These are phyloP conservation scores for Persicaria maculosa DNA, from an alignment of 148 eudicot genomes.

Conservation along the genomic window DNA sequence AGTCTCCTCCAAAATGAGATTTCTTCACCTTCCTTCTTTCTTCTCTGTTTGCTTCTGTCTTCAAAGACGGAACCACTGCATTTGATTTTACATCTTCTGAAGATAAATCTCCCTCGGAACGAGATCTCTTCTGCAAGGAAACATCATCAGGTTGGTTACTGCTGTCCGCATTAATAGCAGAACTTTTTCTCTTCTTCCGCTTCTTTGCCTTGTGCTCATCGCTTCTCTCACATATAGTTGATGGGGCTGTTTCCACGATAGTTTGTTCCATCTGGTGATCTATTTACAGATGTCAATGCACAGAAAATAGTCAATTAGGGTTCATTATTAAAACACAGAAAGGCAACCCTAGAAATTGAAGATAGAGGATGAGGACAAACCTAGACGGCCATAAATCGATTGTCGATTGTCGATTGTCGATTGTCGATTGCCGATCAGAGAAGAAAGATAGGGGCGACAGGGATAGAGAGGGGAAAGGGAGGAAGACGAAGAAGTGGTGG, in stretches of 20 bases:
- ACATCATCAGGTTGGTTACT: not conserved
- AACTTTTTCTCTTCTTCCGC: conserved; percentile 1
- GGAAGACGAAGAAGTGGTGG: no score
- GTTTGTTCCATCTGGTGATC: not conserved
- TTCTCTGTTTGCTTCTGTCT: no score
- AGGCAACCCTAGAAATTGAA: no score
- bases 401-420: no score
- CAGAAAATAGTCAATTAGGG: not conserved
- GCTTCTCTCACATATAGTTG: not conserved
- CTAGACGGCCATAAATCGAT: no score
- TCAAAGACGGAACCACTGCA: no score
- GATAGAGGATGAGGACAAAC: no score
- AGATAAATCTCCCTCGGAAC: not conserved
- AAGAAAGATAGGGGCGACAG: no score
- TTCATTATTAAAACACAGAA: not conserved
- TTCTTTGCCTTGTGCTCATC: not conserved
- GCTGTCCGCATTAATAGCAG: not conserved
- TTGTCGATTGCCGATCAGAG: no score
- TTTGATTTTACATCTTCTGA: no score
- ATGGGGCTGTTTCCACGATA: not conserved
- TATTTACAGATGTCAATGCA: not conserved
- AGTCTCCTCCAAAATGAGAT: not conserved
- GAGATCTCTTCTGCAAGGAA: conserved; percentile 1
- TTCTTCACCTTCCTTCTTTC: not conserved
- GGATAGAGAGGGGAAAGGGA: no score